A percentile compares a stretch with the other conserved stretches of the same genome.
Evolutionary conservation across 148 eudicot genomes (phyloP).

Genomic region (Pouteria glomerata): DNA sequence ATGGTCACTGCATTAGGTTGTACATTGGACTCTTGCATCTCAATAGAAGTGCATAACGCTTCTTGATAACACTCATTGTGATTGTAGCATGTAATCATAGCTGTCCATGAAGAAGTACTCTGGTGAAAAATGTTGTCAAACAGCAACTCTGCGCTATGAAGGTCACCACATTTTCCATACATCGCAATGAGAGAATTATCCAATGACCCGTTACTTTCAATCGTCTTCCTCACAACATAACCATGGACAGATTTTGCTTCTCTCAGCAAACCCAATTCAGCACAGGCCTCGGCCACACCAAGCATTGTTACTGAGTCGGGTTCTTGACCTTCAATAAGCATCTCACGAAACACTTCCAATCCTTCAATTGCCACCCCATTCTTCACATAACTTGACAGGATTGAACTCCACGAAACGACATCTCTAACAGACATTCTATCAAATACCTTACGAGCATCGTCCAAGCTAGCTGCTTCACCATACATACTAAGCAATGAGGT

Average conservation of each 20-base stretch:
- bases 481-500: constrained; percentile 47
- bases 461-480: constrained; percentile 32
- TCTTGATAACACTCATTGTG: constrained; percentile 28
- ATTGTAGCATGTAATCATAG: constrained; percentile 40
- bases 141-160: constrained; percentile 24
- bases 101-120: constrained; percentile 33
- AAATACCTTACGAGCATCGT: constrained; percentile 29
- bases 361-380: constrained; percentile 30
- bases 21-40: constrained; percentile 24
- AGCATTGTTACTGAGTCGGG: constrained; percentile 36
- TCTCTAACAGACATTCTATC: constrained; percentile 37
- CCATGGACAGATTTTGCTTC: constrained; percentile 33
- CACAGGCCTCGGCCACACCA: constrained; percentile 46
- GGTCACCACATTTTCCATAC: constrained; percentile 54
- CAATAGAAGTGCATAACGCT: constrained; percentile 21
- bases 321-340: constrained; percentile 32
- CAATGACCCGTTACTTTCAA: constrained; percentile 23
- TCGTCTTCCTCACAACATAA: constrained; percentile 29
- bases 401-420: constrained; percentile 46
- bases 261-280: constrained; percentile 31
- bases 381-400: constrained; percentile 26
- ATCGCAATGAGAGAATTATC: constrained; percentile 40
- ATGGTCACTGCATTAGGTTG: constrained; percentile 45
- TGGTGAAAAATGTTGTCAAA: constrained; percentile 16
- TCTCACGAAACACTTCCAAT: constrained; percentile 27